Base-by-base conservation (phyloP, 208 protist species). In the Wallacemonas rigidus region DNA sequence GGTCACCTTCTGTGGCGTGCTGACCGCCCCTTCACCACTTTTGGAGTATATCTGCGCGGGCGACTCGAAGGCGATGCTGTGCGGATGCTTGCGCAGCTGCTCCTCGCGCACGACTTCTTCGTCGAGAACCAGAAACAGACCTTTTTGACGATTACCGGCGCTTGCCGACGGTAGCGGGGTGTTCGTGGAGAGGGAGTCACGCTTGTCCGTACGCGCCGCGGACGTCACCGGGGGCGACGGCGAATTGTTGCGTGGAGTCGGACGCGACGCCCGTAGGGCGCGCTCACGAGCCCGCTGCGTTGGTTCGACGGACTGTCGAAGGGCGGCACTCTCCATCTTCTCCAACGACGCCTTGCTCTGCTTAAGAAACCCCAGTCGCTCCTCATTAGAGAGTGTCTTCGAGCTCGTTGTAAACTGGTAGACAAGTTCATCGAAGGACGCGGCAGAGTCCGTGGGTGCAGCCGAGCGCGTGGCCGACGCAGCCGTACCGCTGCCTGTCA, bases 341-440 rank as follows among this genome's bases (percentile, higher is more conserved):
- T 76, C 56, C 53, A 76, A 7, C 11, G 48, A 40, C 15, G 15
- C 64, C 43, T 65, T 58, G 48, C 65, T 76, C 35, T 65, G 44
- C 48, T 76, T 71, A 0, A 76, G 62, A 48, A 71, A 45, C 45
- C 41, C 55, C 4, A 76, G 72, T 40, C 58, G 53, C 53, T 69
- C 56, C 55, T 76, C 40, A 2, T n/a, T 4, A 8, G 36, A 40
- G 6, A 76, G 54, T 26, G 61, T 53, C 48, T 64, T 55, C 1
- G 72, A 76, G 50, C 6, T 60, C 53, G 72, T 71, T 9, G 64
- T 69, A 36, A 76, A 76, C 43, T 76, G 62, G 48, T 65, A 76
- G 2, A 76, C 72, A 6, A 76, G 67, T 64, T 70, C 72, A 40
- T 76, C 72, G 47, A 76, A 76, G 41, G 64, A 60, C 4, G 56